Evolutionary conservation across 176 grass and related monocot genomes (phyloP).

Genomic region (Lolium rigidum): DNA sequence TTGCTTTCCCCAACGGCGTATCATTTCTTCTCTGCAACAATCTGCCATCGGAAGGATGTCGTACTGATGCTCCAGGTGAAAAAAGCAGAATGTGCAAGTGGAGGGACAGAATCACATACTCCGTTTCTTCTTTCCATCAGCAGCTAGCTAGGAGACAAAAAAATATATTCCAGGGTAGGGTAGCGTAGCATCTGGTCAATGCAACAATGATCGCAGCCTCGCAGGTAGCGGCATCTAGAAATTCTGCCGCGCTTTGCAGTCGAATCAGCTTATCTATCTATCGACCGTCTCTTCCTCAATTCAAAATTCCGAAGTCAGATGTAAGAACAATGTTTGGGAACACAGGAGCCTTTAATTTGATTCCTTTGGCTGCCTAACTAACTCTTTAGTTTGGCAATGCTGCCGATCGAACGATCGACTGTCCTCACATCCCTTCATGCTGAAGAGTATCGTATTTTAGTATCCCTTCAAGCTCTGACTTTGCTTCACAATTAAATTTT

Average conservation of each 20-base stretch:
- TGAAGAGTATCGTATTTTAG: too few species aligned
- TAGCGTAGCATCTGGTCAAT: slow-evolving; percentile 25
- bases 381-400: too few species aligned
- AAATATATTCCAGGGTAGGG: not conserved
- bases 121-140: slow-evolving; percentile 2
- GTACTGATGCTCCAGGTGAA: not conserved
- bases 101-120: slow-evolving; percentile 22
- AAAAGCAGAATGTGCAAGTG: slow-evolving; percentile 19
- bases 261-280: not conserved
- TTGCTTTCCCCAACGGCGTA: not conserved
- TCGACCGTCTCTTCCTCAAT: not conserved
- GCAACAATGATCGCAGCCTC: not conserved
- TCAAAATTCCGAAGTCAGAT: not conserved
- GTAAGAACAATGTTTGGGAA: not conserved
- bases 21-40: not conserved
- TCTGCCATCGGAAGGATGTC: slow-evolving; percentile 4
- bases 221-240: not conserved
- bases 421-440: not conserved
- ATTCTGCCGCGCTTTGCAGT: not conserved
- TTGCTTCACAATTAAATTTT: not conserved
- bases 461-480: not conserved
- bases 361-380: not conserved
- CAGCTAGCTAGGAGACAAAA: not conserved
- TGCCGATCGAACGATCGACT: not conserved
- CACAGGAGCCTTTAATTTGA: not conserved